Evolutionary conservation across 768 basidiomycete species (phyloP).

Genomic region (Rubroboletus pulcherrimus): DNA sequence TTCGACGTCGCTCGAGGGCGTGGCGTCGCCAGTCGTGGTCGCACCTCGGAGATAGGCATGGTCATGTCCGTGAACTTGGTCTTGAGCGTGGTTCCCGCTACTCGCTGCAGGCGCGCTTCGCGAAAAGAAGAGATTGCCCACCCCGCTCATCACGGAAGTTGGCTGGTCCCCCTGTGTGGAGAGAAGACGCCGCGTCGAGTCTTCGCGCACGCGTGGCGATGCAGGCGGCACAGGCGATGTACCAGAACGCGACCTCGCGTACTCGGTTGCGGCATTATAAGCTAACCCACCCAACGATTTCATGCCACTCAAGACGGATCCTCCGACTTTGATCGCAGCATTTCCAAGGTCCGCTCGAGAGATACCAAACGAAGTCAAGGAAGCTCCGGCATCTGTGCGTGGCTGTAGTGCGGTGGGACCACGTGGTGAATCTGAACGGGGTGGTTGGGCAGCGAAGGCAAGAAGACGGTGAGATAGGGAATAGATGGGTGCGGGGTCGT

Average conservation of each 20-base stretch:
- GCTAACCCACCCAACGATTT: slow-evolving; percentile 61
- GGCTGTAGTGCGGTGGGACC: slow-evolving; percentile 16
- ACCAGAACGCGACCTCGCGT: slow-evolving; percentile 35
- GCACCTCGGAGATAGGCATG: slow-evolving; percentile 16
- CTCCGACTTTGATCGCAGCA: slow-evolving; percentile 57
- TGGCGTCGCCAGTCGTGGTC: slow-evolving; percentile 4
- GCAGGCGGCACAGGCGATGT: slow-evolving; percentile 1
- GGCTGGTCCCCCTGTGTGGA: slow-evolving; percentile 21
- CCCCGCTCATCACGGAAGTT: slow-evolving; percentile 24
- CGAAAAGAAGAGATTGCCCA: slow-evolving; percentile 48
- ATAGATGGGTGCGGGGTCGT: slow-evolving; percentile 48
- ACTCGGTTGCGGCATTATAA: slow-evolving; percentile 42
- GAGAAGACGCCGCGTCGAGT: slow-evolving; percentile 16
- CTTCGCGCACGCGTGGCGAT: slow-evolving; percentile 4
- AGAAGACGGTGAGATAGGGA: slow-evolving; percentile 60
- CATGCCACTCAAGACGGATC: slow-evolving; percentile 60
- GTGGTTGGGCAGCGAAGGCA: slow-evolving; percentile 48
- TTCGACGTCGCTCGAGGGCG: slow-evolving; percentile 13
- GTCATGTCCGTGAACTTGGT: slow-evolving; percentile 3
- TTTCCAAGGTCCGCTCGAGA: slow-evolving; percentile 49
- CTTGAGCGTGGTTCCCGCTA: slow-evolving; percentile 11
- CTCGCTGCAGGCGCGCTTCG: slow-evolving; percentile 56
- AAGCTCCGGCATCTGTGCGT: slow-evolving; percentile 22
- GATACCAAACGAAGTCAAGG: slow-evolving; percentile 30
- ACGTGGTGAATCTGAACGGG: slow-evolving; percentile 24